Percentiles rank a stretch among this genome's conserved stretches.
Conservation (phyloP, 1,284 basidiomycete genomes). For the Leccinum subrobustum region DNA sequence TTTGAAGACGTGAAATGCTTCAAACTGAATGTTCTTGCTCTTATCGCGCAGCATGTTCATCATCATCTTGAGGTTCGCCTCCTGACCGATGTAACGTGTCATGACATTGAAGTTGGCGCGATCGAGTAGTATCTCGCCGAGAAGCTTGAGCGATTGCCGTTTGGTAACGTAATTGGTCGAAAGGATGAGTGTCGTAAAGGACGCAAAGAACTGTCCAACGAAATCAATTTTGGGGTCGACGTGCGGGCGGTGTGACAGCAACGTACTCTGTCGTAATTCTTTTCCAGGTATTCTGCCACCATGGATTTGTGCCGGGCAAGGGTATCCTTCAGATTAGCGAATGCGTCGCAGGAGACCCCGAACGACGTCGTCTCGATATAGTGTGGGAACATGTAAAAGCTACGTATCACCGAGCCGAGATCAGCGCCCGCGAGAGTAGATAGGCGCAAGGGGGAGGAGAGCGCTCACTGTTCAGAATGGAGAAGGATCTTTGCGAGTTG, state of each 20-base stretch:
- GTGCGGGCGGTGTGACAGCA: background rate
- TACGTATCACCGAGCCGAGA: conserved; percentile 31
- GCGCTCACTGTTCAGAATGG: conserved; percentile 85
- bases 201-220: conserved; percentile 80
- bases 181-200: conserved; percentile 89
- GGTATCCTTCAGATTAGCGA: conserved; percentile 95
- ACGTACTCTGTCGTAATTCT: conserved; percentile 91
- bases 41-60: conserved; percentile 98
- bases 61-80: conserved; percentile 98
- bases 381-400: conserved; percentile 95
- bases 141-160: conserved; percentile 95
- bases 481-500: conserved; percentile 87
- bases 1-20: conserved; percentile 99
- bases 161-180: conserved; percentile 99
- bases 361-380: conserved; percentile 99
- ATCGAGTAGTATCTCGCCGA: conserved; percentile 97
- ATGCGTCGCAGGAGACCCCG: conserved; percentile 97
- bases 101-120: conserved; percentile 98
- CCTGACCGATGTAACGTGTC: conserved; percentile 94
- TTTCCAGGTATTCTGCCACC: conserved; percentile 95
- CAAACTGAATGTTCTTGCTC: conserved; percentile 99
- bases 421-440: conserved; percentile 8
- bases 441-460: background rate
- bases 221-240: background rate
- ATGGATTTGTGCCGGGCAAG: conserved; percentile 95